Conservation (phyloP, 2,329 filamentous ascomycete species). For the Aquanectria penicillioides region DNA sequence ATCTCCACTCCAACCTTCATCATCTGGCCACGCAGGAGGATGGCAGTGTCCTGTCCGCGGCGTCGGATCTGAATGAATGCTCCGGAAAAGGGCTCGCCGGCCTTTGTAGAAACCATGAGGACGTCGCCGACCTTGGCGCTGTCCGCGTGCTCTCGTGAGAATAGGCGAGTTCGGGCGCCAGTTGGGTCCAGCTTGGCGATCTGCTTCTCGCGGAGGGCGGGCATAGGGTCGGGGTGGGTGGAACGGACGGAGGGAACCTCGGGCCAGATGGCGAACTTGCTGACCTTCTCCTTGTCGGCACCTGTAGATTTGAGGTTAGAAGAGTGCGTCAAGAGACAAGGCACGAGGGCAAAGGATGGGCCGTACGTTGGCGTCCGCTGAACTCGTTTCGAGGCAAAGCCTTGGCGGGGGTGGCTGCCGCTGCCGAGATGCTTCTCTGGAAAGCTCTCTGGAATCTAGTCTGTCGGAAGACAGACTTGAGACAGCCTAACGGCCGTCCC, state of each 20-base stretch:
- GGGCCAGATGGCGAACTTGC: slow-evolving; percentile 63
- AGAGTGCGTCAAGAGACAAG: background rate
- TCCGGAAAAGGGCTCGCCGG: slow-evolving; percentile 87
- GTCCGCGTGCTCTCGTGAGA: slow-evolving; percentile 80
- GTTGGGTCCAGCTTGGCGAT: slow-evolving; percentile 83
- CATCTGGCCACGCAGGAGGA: slow-evolving; percentile 86
- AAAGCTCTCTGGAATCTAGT: slow-evolving; percentile 59
- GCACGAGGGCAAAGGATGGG: background rate
- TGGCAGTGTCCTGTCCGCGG: slow-evolving; percentile 87
- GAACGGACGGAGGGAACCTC: slow-evolving; percentile 65
- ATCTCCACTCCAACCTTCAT: slow-evolving; percentile 92
- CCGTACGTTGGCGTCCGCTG: slow-evolving; percentile 49
- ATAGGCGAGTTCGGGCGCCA: slow-evolving; percentile 83
- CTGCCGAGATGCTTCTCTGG: slow-evolving; percentile 60
- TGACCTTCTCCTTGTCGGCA: slow-evolving; percentile 47
- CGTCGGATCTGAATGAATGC: slow-evolving; percentile 88
- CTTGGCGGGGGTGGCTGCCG: slow-evolving; percentile 34
- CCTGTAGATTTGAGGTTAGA: slow-evolving; percentile 39
- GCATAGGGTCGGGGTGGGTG: slow-evolving; percentile 73
- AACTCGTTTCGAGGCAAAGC: slow-evolving; percentile 38
- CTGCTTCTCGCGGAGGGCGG: slow-evolving; percentile 73
- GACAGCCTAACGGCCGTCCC: slow-evolving; percentile 75
- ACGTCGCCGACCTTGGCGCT: slow-evolving; percentile 88
- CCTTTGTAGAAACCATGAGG: slow-evolving; percentile 84
- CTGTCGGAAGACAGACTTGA: slow-evolving; percentile 72